Base-by-base conservation (phyloP, 306 rosid species). In the Lotus japonicus region DNA sequence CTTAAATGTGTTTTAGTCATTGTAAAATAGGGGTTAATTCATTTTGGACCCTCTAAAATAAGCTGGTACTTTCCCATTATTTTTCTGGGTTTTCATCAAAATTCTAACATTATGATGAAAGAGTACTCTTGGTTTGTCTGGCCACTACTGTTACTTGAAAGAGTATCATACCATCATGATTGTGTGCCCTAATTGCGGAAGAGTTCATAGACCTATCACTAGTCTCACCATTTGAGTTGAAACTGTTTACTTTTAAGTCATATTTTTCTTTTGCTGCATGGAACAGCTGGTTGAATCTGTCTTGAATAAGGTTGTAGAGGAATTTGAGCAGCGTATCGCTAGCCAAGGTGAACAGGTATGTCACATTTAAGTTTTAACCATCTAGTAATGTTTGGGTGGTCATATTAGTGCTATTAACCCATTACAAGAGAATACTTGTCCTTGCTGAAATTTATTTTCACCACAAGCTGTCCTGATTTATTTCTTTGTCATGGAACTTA, bases 231-330 rank as follows among this genome's bases (percentile, higher is more conserved):
- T n/a, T n/a, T n/a, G n/a, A n/a, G n/a, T n/a, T n/a, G n/a, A n/a
- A n/a, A n/a, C n/a, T n/a, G n/a, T n/a, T n/a, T n/a, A n/a, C n/a
- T n/a, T 31, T 41, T 73, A 44, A 59, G 44, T 53, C 64, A 67
- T 49, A 66, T 49, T 81, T 12, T 60, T 71, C 43, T 68, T 73
- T 43, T 66, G 74, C 55, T 84, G 79, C 68, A 58, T 77, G 86
- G 52, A 64, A 73, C 89, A 94, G 99, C 58, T 94, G 81, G 92
- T 94, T 28, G 99, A 94, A 81, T 90, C 99, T 49, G 87, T 94
- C 69, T 74, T 94, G 69, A 90, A 78, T 63, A 88, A 88, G 85
- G 90, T 94, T 36, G 86, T 84, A 72, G 96, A 88, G 81, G 92
- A 94, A 83, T 89, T 90, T 70, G 95, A 90, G 76, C 88, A 76